phyloP scores from a whole-genome alignment of 2,329 filamentous ascomycete genomes.

The Phaeosphaeria sp. region DNA sequence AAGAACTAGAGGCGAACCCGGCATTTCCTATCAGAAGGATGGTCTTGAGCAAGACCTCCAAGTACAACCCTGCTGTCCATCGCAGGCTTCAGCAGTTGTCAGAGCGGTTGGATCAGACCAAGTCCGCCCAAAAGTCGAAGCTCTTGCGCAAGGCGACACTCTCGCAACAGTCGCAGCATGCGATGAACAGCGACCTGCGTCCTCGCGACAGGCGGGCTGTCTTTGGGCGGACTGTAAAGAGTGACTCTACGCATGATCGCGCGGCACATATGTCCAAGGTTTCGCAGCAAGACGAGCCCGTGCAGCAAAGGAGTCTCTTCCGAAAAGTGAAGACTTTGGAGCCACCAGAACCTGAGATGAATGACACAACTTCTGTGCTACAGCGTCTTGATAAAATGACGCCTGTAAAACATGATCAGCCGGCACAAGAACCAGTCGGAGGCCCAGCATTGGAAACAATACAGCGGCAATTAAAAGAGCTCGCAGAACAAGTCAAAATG shows the following conservation, averaged over 20 bases:
- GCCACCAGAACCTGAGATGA: not conserved
- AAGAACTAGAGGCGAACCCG: not conserved
- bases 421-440: not conserved
- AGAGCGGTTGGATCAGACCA: not conserved
- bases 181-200: not conserved
- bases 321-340: not conserved
- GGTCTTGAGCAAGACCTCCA: not conserved
- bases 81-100: not conserved
- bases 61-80: not conserved
- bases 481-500: conserved; percentile 20
- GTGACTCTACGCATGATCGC: not conserved
- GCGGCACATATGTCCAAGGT: not conserved
- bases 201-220: not conserved
- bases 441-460: not conserved
- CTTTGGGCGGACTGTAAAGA: not conserved
- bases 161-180: not conserved
- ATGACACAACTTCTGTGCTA: not conserved
- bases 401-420: not conserved
- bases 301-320: not conserved
- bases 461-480: conserved; percentile 17
- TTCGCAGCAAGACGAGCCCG: not conserved
- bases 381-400: not conserved
- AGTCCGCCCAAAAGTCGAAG: not conserved
- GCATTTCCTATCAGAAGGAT: not conserved
- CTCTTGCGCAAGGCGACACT: not conserved